Evolutionary conservation across 179 eudicot species (phyloP), one percentile per base, ranked within the genome.

Genomic region (Actinidia arguta): DNA sequence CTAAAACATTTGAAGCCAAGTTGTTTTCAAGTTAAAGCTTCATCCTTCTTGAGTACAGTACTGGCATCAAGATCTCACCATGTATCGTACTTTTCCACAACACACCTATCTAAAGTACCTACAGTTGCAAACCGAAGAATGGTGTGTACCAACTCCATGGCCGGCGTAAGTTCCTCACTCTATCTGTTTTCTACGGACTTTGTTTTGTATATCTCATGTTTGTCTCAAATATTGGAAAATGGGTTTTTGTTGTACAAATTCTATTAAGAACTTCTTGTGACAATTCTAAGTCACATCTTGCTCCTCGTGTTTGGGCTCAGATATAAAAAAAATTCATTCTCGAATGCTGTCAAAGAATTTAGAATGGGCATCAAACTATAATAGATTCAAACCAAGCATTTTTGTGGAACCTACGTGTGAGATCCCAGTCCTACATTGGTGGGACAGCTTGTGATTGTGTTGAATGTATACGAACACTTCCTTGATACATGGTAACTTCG

Each of bases 131-230:
- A 46, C 59, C 78, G 74, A 25, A 85, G 87, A 77, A 68, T 85
- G 79, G 76, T n/a, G 25, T 85, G 87, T 73, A 85, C 50, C 55
- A 76, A 81, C 42, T 48, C 87, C 22, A 78, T 81, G 76, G 75
- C 83, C 76, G 76, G 20, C 8, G 87, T 85, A 85, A 70, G 87
- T 81, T 20, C 25, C 61, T 18, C 44, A 16, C 3, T 75, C 51
- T 13, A 51, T 72, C 46, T 52, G 8, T 67, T 47, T 71, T 48
- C 9, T 42, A 31, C 36, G 18, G 48, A 75, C 56, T 25, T 50
- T 50, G 17, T 25, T 27, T 13, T 16, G 24, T 5, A 13, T 31
- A 7, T 72, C 76, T 72, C 12, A 52, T 22, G 52, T 39, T 72
- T 8, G n/a, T 72, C 76, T 72, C 39, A 48, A 48, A 27, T 71